Percentiles rank a stretch among this genome's conserved stretches.
phyloP scores from a whole-genome alignment of 805 yeast genomes.

The Lachancea fermentati region DNA sequence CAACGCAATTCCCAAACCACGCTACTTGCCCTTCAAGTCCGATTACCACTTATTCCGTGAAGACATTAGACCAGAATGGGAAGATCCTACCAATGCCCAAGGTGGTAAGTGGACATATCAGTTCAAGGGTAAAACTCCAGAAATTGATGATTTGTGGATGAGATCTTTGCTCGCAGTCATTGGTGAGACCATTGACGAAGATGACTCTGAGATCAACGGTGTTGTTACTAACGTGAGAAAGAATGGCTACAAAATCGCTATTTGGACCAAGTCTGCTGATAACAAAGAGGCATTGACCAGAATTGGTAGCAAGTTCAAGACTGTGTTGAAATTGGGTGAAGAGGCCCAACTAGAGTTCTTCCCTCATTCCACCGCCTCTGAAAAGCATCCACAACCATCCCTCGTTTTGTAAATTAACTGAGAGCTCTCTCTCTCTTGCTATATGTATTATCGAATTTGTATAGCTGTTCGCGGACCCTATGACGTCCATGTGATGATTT shows the following conservation, averaged over 20 bases:
- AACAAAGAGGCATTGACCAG: constrained; percentile 51
- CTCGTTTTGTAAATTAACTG: constrained; percentile 28
- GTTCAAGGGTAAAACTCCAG: constrained; percentile 55
- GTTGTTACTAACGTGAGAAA: constrained; percentile 86
- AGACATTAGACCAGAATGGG: constrained; percentile 98
- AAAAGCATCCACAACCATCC: constrained; percentile 31
- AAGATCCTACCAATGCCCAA: constrained; percentile 74
- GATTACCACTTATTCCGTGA: constrained; percentile 94
- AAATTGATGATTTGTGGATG: constrained; percentile 88
- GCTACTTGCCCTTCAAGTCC: constrained; percentile 83
- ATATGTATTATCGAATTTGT: background rate
- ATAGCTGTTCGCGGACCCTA: background rate
- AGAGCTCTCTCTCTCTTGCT: background rate
- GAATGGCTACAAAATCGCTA: constrained; percentile 73
- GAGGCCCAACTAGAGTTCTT: constrained; percentile 74
- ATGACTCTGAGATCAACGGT: constrained; percentile 86
- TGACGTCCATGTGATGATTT: constrained; percentile 1
- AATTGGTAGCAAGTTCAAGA: constrained; percentile 84
- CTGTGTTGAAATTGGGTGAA: constrained; percentile 68
- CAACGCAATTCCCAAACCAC: constrained; percentile 88
- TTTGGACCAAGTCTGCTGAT: constrained; percentile 86
- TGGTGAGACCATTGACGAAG: constrained; percentile 90
- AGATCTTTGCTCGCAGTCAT: constrained; percentile 81
- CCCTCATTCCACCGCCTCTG: constrained; percentile 32
- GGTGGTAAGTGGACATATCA: constrained; percentile 95